Evolutionary conservation across 305 asterid species (phyloP), one percentile per base, ranked within the genome.

Genomic region (Caryopteris hybrid): DNA sequence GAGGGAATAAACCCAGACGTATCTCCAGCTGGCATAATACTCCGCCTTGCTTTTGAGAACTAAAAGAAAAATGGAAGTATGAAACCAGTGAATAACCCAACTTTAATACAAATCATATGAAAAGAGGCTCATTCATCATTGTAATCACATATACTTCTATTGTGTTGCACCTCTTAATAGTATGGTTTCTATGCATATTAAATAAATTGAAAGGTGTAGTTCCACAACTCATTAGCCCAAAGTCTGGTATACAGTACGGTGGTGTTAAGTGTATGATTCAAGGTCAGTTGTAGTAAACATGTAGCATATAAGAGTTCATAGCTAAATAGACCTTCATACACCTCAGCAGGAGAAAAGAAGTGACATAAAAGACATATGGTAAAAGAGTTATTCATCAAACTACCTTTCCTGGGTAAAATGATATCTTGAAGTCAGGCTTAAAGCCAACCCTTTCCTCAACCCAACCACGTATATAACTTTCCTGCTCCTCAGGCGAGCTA

Each of bases 391-490:
- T 33, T 68, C 25, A 68, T 52, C 56, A 42, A 61, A 56, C 36
- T 78, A 92, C 99, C 97, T 95, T 95, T 72, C 97, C 99, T 14
- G 99, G 99, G 81, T 95, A 95, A 84, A 95, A 95, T 50, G 97
- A 88, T 63, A 95, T 95, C 81, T 88, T 89, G 81, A 95, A 95
- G 80, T 91, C 84, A 46, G 96, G 69, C 79, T 89, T 88, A 70
- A 94, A 94, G 51, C 98, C 98, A 79, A 94, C 80, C 84, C 99
- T 80, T 79, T 91, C 97, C 83, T 94, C 96, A 52, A 94, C 94
- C 99, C 99, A 94, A 71, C 78, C 81, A 50, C 97, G 90, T 70
- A 94, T 91, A 73, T 89, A 94, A 68, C 68, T 72, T 79, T 88
- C 99, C 78, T 94, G 99, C 77, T 88, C 98, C 86, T 89, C 97